Evolutionary conservation across 164 flowering plant species (phyloP), one percentile per base, ranked within the genome.

Genomic region (Akebia trifoliata): DNA sequence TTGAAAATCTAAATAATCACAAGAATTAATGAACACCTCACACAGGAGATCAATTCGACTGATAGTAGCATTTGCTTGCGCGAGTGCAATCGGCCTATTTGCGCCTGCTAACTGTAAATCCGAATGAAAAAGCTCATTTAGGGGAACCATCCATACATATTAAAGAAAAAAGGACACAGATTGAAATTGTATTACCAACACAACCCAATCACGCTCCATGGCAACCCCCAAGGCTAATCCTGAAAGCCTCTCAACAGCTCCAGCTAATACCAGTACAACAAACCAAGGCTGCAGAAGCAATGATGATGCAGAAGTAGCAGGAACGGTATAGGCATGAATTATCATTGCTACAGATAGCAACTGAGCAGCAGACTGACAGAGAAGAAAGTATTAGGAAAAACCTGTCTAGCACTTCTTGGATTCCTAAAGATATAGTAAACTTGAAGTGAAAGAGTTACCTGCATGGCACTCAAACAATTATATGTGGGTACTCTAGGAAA

Each of bases 121-220:
- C 4, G 45, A 61, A 46, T 50, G 54, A 44, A 39, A 17, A 25
- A 36, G 4, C 32, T 12, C 10, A 36, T 48, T 21, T n/a, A 49
- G 35, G 21, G 32, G 43, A 21, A 59, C 43, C 25, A 26, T 24
- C 22, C 32, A 9, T 17, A 28, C 3, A 38, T 62, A 26, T 21
- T 17, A 25, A 18, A 50, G 30, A 20, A 53, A 12, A 9, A n/a
- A 37, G 11, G 8, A 17, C 4, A 38, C 20, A 49, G 26, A 2
- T 21, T 2, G 44, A 21, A 57, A 32, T 39, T 29, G 52, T 43
- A 65, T 14, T 80, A 90, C 97, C 97, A 83, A 75, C 21, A 94
- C 97, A 71, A 90, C 95, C 99, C 99, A 94, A 68, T 94, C 99
- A 51, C 96, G 95, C 72, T 94, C 96, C 78, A 82, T 73, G 9